A percentile compares a stretch with the other conserved stretches of the same genome.
Conservation (phyloP, 1,284 basidiomycete species). For the Coniferiporia sulphurascens region DNA sequence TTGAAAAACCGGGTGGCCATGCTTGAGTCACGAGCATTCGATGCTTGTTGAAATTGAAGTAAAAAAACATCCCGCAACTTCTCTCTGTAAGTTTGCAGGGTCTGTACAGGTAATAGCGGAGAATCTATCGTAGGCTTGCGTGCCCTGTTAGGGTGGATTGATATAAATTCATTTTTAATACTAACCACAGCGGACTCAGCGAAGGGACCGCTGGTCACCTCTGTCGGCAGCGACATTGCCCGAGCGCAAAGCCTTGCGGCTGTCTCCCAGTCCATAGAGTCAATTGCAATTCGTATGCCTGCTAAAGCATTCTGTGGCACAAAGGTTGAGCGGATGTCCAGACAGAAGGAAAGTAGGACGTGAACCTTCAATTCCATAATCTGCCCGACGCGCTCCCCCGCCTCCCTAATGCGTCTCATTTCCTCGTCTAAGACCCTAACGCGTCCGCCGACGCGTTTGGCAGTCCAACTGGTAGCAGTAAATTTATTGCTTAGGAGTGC, state of each 20-base stretch:
- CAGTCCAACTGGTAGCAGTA: slow-evolving; percentile 71
- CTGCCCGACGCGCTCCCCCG: slow-evolving; percentile 79
- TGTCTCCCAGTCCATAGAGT: slow-evolving; percentile 90
- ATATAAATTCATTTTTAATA: slow-evolving; percentile 18
- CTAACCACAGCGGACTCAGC: slow-evolving; percentile 83
- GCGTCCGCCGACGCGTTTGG: slow-evolving; percentile 84
- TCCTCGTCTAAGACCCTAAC: slow-evolving; percentile 88
- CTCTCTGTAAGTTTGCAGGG: slow-evolving; percentile 72
- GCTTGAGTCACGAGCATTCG: slow-evolving; percentile 74
- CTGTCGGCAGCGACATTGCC: slow-evolving; percentile 78
- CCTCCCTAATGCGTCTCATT: slow-evolving; percentile 81
- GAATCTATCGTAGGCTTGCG: slow-evolving; percentile 82
- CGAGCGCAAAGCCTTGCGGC: slow-evolving; percentile 87
- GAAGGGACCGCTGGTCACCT: slow-evolving; percentile 80
- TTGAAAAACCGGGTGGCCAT: slow-evolving; percentile 95
- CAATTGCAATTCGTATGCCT: slow-evolving; percentile 74
- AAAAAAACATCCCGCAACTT: slow-evolving; percentile 77
- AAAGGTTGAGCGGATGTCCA: neutral
- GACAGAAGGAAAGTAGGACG: neutral
- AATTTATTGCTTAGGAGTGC: slow-evolving; percentile 53
- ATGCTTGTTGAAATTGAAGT: slow-evolving; percentile 74
- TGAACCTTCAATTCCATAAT: slow-evolving; percentile 86
- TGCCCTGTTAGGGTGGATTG: slow-evolving; percentile 17
- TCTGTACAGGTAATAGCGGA: slow-evolving; percentile 81
- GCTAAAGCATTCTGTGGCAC: slow-evolving; percentile 66